Evolutionary conservation across 768 basidiomycete genomes (phyloP), one percentile per base, ranked within the genome.

Genomic region (Myochromella boudieri): DNA sequence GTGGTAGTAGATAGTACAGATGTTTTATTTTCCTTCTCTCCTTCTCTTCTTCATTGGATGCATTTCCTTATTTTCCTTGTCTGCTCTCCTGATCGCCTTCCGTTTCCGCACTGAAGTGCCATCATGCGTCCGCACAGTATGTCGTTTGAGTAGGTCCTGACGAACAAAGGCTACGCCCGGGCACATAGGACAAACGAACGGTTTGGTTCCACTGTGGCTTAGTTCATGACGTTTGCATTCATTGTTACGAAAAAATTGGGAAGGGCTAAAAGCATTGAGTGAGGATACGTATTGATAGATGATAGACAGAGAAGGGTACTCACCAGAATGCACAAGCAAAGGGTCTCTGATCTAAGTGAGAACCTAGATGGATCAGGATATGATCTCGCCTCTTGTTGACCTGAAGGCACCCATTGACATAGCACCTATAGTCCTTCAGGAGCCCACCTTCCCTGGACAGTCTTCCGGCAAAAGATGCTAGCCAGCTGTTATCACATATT

Each of bases 211-310:
- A 9, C 69, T 76, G 56, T 88, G 85, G 49, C 78, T 81, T 11
- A 79, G 71, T 61, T 85, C 84, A 50, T 88, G 86, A 21, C 86
- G 78, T 59, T 85, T 87, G 68, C 83, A 85, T 60, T 88, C 85
- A 56, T 88, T 87, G 62, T 83, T 87, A 48, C 86, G 81, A 48
- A 85, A 59, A 67, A 87, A 88, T 10, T 80, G 71, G 48, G 82
- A 71, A 2, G 77, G 62, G 59, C 86, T 87, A 42, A 10, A 28
- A n/a, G 38, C 20, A 12, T 37, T 7, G 44, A n/a, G n/a, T n/a
- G n/a, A n/a, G n/a, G n/a, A n/a, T n/a, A n/a, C n/a, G n/a, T n/a
- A n/a, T n/a, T n/a, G n/a, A n/a, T n/a, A n/a, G n/a, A n/a, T n/a
- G n/a, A n/a, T n/a, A n/a, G n/a, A n/a, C 12, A 57, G 44, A 45